Evolutionary conservation across 352 stramenopile genomes (phyloP), one percentile per base, ranked within the genome.

Genomic region (Globisporangium sylvaticum): DNA sequence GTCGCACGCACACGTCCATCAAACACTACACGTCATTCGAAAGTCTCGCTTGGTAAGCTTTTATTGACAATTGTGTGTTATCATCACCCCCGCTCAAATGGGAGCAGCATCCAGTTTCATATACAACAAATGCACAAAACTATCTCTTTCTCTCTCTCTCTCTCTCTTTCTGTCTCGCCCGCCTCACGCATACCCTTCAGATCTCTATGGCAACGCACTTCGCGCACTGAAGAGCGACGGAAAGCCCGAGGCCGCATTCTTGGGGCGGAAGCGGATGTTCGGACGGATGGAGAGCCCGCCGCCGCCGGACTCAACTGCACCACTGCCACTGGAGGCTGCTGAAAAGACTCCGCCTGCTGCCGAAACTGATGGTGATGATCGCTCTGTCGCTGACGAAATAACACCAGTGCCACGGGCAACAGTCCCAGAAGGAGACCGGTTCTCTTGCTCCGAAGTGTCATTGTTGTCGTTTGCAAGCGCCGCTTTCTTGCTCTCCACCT

Each of bases 181-280:
- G 20, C 42, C 18, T 50, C 42, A 12, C 18, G 42, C 14, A 7
- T 15, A 15, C 2, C 18, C 42, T 10, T 22, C 42, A 18, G 14
- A 18, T 55, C 53, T 59, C 18, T 15, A 34, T 3, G 64, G 53
- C 20, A 64, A 14, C 3, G 64, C 53, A 42, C 68, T 72, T 20
- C 67, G 65, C 37, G 66, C 37, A 8, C 37, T 56, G 24, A 83
- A 76, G 55, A 91, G 79, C 52, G 79, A 84, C 37, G 79, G 72
- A 56, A 88, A 83, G 12, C 64, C 75, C 8, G 70, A 57, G 8
- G 68, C 54, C 29, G 50, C 67, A 59, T 88, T 72, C 60, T 84
- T 84, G 29, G 85, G 83, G 20, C 77, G 73, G 61, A 93, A 93
- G 46, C 75, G 81, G 58, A 89, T 88, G 53, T 81, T 89, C n/a